Evolutionary conservation across 148 eudicot species (phyloP).

Genomic region (Vaccinium macrocarpon): DNA sequence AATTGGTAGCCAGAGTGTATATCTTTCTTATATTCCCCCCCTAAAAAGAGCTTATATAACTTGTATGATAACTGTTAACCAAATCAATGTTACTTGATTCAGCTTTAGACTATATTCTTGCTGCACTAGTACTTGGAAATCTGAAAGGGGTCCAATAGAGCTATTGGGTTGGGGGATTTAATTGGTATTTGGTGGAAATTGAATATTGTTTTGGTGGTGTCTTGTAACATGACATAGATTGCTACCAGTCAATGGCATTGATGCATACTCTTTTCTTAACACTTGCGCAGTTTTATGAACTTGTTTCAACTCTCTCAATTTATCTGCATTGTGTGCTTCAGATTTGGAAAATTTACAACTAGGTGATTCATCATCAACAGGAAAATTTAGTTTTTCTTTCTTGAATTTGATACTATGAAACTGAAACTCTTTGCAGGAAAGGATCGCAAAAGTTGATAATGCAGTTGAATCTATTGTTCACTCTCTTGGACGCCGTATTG

Average conservation of each 20-base stretch:
- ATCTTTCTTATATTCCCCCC: neutral
- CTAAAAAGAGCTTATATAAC: neutral
- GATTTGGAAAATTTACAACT: neutral
- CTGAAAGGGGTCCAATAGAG: neutral
- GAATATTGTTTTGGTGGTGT: neutral
- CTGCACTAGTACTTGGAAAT: neutral
- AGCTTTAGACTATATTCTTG: neutral
- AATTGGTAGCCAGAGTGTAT: neutral
- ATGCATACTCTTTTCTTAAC: neutral
- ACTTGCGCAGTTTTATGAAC: neutral
- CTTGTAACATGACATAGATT: neutral
- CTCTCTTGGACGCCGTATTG: slow-evolving; percentile 38
- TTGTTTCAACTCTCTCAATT: neutral
- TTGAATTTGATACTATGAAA: neutral
- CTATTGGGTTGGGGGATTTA: neutral
- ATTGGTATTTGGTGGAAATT: neutral
- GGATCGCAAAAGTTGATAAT: slow-evolving; percentile 27
- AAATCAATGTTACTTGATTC: neutral
- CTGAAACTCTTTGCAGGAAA: slow-evolving; percentile 31
- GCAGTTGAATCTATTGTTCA: slow-evolving; percentile 33
- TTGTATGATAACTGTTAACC: neutral
- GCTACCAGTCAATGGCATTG: neutral
- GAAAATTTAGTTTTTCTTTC: slow-evolving; percentile 2
- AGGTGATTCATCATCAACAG: neutral
- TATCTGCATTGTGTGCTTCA: neutral